Conservation (phyloP, 2,329 filamentous ascomycete genomes). For the Cladosporium sp. region DNA sequence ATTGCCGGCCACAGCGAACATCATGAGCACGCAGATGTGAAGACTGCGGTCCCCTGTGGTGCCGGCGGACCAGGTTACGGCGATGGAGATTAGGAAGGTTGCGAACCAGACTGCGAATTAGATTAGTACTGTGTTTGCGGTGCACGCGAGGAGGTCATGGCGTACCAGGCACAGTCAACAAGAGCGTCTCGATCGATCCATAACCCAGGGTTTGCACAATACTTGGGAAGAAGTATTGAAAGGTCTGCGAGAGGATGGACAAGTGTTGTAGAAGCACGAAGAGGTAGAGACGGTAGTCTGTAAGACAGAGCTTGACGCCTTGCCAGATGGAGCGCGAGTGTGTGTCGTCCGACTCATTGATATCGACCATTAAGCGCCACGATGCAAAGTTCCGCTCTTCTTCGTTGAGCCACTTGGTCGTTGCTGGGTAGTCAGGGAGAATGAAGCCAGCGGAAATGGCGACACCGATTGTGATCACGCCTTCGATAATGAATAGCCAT, state of each 20-base stretch:
- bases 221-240: slow-evolving; percentile 63
- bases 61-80: slow-evolving; percentile 54
- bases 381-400: slow-evolving; percentile 53
- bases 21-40: slow-evolving; percentile 54
- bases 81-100: slow-evolving; percentile 50
- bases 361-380: slow-evolving; percentile 49
- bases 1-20: slow-evolving; percentile 51
- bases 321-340: slow-evolving; percentile 38
- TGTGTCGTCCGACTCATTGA: slow-evolving; percentile 42
- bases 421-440: slow-evolving; percentile 50
- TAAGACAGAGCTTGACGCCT: slow-evolving; percentile 48
- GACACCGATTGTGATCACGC: slow-evolving; percentile 24
- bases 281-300: slow-evolving; percentile 50
- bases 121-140: not conserved
- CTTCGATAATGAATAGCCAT: slow-evolving; percentile 39
- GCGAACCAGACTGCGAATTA: slow-evolving; percentile 50
- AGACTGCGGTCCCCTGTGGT: slow-evolving; percentile 52
- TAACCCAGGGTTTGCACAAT: slow-evolving; percentile 61
- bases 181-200: slow-evolving; percentile 50
- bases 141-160: not conserved
- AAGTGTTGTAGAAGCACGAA: slow-evolving; percentile 54
- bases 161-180: slow-evolving; percentile 44
- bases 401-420: slow-evolving; percentile 49
- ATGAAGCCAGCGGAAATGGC: slow-evolving; percentile 32
- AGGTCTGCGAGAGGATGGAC: slow-evolving; percentile 51